phyloP scores from a whole-genome alignment of 1,284 basidiomycete species.

The Peniophora sp. region DNA sequence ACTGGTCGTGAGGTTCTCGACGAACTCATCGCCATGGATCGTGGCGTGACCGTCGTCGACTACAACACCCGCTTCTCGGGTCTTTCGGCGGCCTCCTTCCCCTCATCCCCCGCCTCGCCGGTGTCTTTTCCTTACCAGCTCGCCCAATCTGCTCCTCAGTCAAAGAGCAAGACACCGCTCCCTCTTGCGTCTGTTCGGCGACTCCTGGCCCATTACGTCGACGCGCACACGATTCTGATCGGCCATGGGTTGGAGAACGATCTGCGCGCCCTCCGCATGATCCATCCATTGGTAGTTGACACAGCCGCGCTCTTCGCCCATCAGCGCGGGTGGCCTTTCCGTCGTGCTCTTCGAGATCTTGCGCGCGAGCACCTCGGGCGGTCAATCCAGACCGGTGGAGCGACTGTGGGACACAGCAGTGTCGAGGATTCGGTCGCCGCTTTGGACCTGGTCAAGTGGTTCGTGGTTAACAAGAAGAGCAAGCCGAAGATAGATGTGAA shows the following conservation, averaged over 20 bases:
- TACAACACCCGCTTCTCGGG: slow-evolving; percentile 90
- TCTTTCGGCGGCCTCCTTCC: slow-evolving; percentile 35
- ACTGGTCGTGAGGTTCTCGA: slow-evolving; percentile 71
- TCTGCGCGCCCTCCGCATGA: slow-evolving; percentile 75
- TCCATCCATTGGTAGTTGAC: slow-evolving; percentile 78
- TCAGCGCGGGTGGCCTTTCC: slow-evolving; percentile 67
- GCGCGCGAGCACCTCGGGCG: slow-evolving; percentile 70
- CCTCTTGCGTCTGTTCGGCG: slow-evolving; percentile 60
- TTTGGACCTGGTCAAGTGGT: slow-evolving; percentile 76
- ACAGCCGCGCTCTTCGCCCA: slow-evolving; percentile 83
- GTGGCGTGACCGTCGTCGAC: slow-evolving; percentile 78
- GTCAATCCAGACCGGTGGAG: slow-evolving; percentile 71
- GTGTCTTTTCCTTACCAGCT: too few relatives aligned
- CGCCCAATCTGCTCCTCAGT: slow-evolving; percentile 15
- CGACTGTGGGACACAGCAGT: slow-evolving; percentile 73
- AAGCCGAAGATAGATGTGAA: slow-evolving; percentile 15
- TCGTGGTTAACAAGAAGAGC: slow-evolving; percentile 47
- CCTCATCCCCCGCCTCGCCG: too few relatives aligned
- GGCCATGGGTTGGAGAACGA: slow-evolving; percentile 89
- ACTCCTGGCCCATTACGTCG: slow-evolving; percentile 63
- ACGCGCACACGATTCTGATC: slow-evolving; percentile 73
- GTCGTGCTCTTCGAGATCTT: slow-evolving; percentile 74
- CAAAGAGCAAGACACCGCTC: slow-evolving; percentile 44
- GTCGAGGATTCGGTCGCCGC: slow-evolving; percentile 81
- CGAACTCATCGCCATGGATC: slow-evolving; percentile 73